A percentile compares a stretch with the other conserved stretches of the same genome.
Conservation (phyloP, 768 basidiomycete genomes). For the Dendrothele bispora region DNA sequence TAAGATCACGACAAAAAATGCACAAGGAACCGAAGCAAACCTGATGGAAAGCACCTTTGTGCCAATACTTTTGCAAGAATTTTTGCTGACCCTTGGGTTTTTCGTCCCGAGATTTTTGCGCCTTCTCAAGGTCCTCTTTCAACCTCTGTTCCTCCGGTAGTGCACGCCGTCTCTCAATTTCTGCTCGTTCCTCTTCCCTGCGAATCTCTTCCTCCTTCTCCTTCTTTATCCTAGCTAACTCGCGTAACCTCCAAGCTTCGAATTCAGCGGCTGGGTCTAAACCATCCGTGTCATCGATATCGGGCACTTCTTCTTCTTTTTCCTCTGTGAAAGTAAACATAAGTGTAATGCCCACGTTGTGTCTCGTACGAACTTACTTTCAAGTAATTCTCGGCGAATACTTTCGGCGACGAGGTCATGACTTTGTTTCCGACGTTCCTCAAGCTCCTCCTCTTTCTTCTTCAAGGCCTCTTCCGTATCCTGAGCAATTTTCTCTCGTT, state of each 20-base stretch:
- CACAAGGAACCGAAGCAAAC: conserved; percentile 38
- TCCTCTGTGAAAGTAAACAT: conserved; percentile 60
- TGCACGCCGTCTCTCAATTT: conserved; percentile 87
- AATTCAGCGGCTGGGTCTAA: conserved; percentile 88
- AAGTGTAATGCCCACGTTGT: background rate
- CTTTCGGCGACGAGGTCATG: conserved; percentile 94
- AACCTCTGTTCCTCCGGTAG: conserved; percentile 92
- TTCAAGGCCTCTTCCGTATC: conserved; percentile 75
- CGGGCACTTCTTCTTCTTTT: conserved; percentile 78
- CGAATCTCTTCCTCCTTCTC: conserved; percentile 88
- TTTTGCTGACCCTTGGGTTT: conserved; percentile 91
- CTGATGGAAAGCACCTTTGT: conserved; percentile 99
- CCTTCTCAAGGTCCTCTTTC: conserved; percentile 88
- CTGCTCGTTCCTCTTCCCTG: conserved; percentile 83
- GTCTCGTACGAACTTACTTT: conserved; percentile 59
- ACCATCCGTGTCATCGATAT: conserved; percentile 95
- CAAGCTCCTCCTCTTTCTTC: conserved; percentile 72
- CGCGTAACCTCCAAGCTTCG: conserved; percentile 93
- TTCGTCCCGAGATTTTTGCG: conserved; percentile 77
- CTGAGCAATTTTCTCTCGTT: conserved; percentile 63
- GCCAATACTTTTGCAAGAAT: conserved; percentile 98
- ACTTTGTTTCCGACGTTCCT: conserved; percentile 83
- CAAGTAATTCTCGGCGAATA: conserved; percentile 85
- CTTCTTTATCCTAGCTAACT: conserved; percentile 88
- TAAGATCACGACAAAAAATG: conserved; percentile 6